Base-by-base conservation (phyloP, 305 asterid genomes). In the Ilex paraguariensis region DNA sequence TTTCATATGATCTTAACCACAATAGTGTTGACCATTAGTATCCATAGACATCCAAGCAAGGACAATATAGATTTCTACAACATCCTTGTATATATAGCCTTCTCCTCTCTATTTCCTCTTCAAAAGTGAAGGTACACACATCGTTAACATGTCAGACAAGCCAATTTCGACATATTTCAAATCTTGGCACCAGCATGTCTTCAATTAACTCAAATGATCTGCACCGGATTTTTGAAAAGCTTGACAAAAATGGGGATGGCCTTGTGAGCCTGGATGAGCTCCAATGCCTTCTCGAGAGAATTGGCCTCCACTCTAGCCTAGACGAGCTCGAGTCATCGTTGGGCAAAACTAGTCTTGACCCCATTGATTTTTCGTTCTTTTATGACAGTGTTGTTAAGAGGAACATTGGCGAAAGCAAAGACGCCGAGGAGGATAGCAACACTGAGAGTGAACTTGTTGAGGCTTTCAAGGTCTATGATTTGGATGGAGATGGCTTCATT, bases 171-270 rank as follows among this genome's bases (percentile, higher is more conserved):
- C 28, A 1, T 21, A 21, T 21, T 1, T 21, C 28, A 21, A 21
- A 42, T 1, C 54, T 31, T 73, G 58, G 77, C 73, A 28, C 63
- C 31, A 67, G 39, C 57, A 70, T 70, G 74, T 64, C 69, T 36
- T 42, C 28, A 17, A 51, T 70, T 13, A 70, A 61, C 21, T 40
- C 61, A 10, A 32, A 59, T n/a, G 70, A 70, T 7, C 36, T 70
- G n/a, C 79, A 85, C 63, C 59, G 83, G 17, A 83, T 83, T n/a
- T 83, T 83, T 78, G 66, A 75, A 65, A 80, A 66, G 42, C 59
- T 83, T 9, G 86, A 80, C 82, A 77, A 53, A 54, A 61, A 72
- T 63, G 78, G 70, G 76, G 58, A 61, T 3, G 89, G 86, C 63
- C 70, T 14, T 1, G 81, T 83, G 8, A 72, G 70, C 77, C 67